Percentiles rank a stretch among this genome's conserved stretches.
These are phyloP conservation scores for Chenopodium formosanum DNA, from an alignment of 148 eudicot species.

Conservation along the genomic window DNA sequence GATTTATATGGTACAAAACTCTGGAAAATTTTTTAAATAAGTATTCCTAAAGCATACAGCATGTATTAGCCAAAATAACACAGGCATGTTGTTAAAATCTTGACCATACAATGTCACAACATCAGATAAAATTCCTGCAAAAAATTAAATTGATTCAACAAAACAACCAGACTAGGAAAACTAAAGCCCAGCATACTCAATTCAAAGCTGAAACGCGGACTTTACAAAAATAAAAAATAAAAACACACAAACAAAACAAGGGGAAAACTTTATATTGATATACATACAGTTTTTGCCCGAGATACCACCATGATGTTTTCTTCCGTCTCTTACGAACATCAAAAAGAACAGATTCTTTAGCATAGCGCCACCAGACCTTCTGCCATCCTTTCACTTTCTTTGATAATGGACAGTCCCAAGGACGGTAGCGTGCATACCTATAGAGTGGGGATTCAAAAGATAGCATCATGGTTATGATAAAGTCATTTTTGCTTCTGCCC, in stretches of 20 bases:
- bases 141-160: not conserved
- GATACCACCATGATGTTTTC: slow-evolving; percentile 81
- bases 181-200: not conserved
- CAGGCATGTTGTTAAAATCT: not conserved
- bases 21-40: not conserved
- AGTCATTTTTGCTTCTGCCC: slow-evolving; percentile 6
- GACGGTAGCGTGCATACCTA: slow-evolving; percentile 91
- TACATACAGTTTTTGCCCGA: slow-evolving; percentile 82
- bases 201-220: not conserved
- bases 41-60: not conserved
- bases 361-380: slow-evolving; percentile 90
- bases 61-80: not conserved
- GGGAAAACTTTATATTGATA: not conserved
- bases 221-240: not conserved
- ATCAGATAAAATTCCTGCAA: too few relatives aligned
- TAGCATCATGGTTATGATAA: not conserved
- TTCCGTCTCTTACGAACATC: slow-evolving; percentile 75
- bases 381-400: slow-evolving; percentile 77
- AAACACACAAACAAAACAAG: not conserved
- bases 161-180: not conserved
- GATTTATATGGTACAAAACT: not conserved
- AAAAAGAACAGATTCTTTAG: slow-evolving; percentile 72
- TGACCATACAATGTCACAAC: not conserved
- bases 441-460: not conserved
- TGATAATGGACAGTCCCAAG: slow-evolving; percentile 62